These are phyloP conservation scores for Aureobasidium sp. DNA, from an alignment of 2,329 filamentous ascomycete species.

Conservation along the genomic window DNA sequence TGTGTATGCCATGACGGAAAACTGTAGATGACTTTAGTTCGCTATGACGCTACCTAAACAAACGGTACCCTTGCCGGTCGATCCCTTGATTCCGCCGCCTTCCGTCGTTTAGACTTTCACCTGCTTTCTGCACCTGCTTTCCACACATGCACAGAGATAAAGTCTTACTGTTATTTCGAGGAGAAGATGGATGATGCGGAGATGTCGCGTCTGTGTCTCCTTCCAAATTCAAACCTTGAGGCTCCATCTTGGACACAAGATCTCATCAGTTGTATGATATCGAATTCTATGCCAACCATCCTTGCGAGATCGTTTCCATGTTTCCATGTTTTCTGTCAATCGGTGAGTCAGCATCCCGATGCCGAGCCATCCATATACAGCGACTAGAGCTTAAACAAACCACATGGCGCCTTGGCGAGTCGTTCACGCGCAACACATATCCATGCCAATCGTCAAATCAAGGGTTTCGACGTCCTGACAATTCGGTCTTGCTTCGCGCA, in stretches of 20 bases:
- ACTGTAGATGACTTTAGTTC: background rate
- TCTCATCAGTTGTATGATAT: background rate
- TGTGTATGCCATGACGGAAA: background rate
- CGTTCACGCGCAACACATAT: slow-evolving; percentile 2
- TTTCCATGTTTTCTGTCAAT: background rate
- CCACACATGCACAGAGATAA: background rate
- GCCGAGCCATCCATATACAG: background rate
- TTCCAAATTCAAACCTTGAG: background rate
- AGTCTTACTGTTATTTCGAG: background rate
- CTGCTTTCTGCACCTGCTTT: background rate
- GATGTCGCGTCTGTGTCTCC: background rate
- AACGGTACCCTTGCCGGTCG: background rate
- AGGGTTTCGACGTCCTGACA: background rate
- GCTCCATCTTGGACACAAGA: background rate
- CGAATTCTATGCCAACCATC: background rate
- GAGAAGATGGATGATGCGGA: background rate
- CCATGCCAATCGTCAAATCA: background rate
- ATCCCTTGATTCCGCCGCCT: slow-evolving; percentile 1
- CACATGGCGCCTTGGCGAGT: slow-evolving; percentile 7
- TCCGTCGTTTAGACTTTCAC: background rate
- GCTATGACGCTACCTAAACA: slow-evolving; percentile 2
- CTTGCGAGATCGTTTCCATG: background rate
- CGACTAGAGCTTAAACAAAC: background rate
- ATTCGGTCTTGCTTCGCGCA: background rate
- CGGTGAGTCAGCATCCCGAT: background rate